phyloP scores from a whole-genome alignment of 1,284 basidiomycete species.

The Malassezia globosa region DNA sequence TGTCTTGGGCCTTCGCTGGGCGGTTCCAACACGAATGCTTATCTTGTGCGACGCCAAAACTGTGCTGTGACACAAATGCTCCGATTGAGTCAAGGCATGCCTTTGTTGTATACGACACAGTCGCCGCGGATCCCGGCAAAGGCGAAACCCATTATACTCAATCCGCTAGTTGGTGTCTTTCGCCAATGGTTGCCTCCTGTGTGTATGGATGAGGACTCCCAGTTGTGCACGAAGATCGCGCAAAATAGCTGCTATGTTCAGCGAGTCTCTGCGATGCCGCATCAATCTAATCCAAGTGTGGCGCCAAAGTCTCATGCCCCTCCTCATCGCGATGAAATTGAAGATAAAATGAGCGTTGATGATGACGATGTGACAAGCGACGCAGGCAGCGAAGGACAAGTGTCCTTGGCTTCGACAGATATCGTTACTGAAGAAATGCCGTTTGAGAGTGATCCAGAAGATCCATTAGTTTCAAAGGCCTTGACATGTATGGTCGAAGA shows the following conservation, averaged over 20 bases:
- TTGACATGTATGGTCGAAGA: constrained; percentile 4
- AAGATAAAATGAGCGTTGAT: no score
- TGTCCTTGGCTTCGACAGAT: constrained; percentile 7
- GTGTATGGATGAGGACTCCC: constrained; percentile 11
- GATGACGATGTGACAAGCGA: neutral
- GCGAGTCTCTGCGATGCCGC: constrained; percentile 3
- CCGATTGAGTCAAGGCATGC: constrained; percentile 42
- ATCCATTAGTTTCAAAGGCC: constrained; percentile 34
- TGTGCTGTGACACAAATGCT: constrained; percentile 46
- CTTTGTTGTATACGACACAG: constrained; percentile 35
- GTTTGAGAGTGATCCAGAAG: constrained; percentile 19
- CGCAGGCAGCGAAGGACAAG: constrained; percentile 9
- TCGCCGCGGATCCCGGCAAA: constrained; percentile 25
- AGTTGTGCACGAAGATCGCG: constrained; percentile 8
- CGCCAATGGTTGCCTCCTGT: constrained; percentile 29
- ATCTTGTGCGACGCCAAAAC: constrained; percentile 37
- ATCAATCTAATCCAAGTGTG: no score
- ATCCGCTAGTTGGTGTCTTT: constrained; percentile 33
- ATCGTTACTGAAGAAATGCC: neutral
- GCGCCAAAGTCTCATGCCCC: no score
- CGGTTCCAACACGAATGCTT: constrained; percentile 31
- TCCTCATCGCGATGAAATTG: no score
- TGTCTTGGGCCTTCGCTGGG: constrained; percentile 40
- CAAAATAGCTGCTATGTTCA: constrained; percentile 6
- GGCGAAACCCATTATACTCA: constrained; percentile 30